These are phyloP conservation scores for Stagonosporopsis chrysanthemi DNA, from an alignment of 2,329 filamentous ascomycete genomes.

Conservation along the genomic window DNA sequence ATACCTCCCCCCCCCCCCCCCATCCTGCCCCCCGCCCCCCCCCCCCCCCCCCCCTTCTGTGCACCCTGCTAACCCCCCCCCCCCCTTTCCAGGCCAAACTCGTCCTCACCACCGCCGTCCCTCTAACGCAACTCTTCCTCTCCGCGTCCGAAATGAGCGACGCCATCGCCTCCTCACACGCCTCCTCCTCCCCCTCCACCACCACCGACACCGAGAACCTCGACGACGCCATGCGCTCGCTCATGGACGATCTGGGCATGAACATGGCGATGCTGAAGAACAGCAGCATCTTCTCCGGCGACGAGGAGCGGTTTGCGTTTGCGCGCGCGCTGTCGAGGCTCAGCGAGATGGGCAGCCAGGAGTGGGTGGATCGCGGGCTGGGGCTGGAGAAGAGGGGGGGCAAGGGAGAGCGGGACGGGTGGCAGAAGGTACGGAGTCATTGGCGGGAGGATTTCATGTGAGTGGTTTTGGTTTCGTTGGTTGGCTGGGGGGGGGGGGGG, in stretches of 20 bases:
- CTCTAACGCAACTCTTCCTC: slow-evolving; percentile 85
- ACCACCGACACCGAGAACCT: slow-evolving; percentile 59
- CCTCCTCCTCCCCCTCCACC: slow-evolving; percentile 18
- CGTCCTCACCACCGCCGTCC: slow-evolving; percentile 87
- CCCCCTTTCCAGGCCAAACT: too few relatives aligned
- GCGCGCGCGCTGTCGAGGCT: slow-evolving; percentile 84
- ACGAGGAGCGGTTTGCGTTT: slow-evolving; percentile 97
- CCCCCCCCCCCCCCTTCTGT: too few relatives aligned
- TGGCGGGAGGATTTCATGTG: slow-evolving; percentile 63
- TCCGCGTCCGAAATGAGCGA: slow-evolving; percentile 62
- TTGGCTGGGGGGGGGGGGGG: too few relatives aligned
- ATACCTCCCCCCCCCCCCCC: too few relatives aligned
- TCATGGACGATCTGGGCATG: slow-evolving; percentile 88
- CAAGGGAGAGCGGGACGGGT: slow-evolving; percentile 69
- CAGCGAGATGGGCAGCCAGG: slow-evolving; percentile 89
- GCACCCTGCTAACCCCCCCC: too few relatives aligned
- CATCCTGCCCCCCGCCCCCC: too few relatives aligned
- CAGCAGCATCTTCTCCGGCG: slow-evolving; percentile 86
- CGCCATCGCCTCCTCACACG: slow-evolving; percentile 52
- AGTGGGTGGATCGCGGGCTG: slow-evolving; percentile 88
- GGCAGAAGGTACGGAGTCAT: slow-evolving; percentile 69
- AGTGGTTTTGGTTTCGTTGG: too few relatives aligned
- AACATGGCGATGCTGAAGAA: slow-evolving; percentile 86
- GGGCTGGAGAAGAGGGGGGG: slow-evolving; percentile 70
- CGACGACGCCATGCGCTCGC: slow-evolving; percentile 74